phyloP scores from a whole-genome alignment of 2,329 filamentous ascomycete genomes.

The Xylaria sp. region DNA sequence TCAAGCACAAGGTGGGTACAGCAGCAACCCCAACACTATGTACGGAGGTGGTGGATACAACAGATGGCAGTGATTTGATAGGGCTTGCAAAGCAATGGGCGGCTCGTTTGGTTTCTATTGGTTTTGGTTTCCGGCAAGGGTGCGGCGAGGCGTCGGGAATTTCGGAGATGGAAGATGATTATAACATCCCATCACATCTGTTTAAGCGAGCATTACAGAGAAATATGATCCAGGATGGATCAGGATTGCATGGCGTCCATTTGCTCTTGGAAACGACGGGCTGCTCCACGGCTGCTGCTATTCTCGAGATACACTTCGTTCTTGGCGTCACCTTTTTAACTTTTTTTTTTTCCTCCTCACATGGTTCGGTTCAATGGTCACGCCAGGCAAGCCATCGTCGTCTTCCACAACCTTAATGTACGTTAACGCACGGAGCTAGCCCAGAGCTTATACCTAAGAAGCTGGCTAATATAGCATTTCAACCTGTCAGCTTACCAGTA shows the following conservation, averaged over 20 bases:
- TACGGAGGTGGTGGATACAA: slow-evolving; percentile 73
- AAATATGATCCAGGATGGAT: slow-evolving; percentile 49
- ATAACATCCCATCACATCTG: slow-evolving; percentile 53
- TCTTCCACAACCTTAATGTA: slow-evolving; percentile 74
- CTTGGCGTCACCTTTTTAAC: slow-evolving; percentile 42
- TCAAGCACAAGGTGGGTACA: slow-evolving; percentile 95
- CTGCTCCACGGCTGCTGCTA: slow-evolving; percentile 48
- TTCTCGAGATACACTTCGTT: slow-evolving; percentile 49
- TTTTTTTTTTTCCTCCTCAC: slow-evolving; percentile 46
- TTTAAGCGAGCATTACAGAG: slow-evolving; percentile 61
- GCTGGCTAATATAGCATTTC: slow-evolving; percentile 63
- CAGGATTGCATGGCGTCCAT: slow-evolving; percentile 52
- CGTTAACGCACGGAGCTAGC: slow-evolving; percentile 66
- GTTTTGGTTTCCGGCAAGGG: slow-evolving; percentile 48
- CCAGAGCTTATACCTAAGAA: slow-evolving; percentile 51
- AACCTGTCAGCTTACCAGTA: slow-evolving; percentile 53
- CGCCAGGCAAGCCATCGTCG: slow-evolving; percentile 76
- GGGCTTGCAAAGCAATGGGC: slow-evolving; percentile 38
- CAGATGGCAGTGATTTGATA: slow-evolving; percentile 67
- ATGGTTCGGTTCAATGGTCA: slow-evolving; percentile 52
- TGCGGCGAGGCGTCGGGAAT: slow-evolving; percentile 48
- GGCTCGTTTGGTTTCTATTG: slow-evolving; percentile 41
- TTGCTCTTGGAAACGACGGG: slow-evolving; percentile 52
- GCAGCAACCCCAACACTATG: slow-evolving; percentile 89
- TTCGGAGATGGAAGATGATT: slow-evolving; percentile 48